Evolutionary conservation across 208 protist species (phyloP).

Genomic region (Balamuthia mandrillaris): DNA sequence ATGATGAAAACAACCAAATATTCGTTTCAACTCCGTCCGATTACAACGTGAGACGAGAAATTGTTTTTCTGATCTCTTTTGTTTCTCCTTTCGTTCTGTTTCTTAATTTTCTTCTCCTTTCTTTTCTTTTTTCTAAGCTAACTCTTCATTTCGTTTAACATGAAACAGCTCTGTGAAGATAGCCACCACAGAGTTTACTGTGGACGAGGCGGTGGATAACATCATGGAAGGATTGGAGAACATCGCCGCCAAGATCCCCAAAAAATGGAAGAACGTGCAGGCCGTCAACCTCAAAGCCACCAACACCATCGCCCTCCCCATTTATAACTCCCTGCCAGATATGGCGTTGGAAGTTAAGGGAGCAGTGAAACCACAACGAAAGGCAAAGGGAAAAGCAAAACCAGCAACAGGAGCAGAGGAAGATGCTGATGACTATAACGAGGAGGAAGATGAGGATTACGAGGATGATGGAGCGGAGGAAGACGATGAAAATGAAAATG

Average conservation of each 20-base stretch:
- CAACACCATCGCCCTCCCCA: constrained; percentile 52
- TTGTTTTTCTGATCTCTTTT: too few species aligned
- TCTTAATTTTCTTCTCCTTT: too few species aligned
- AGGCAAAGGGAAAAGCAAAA: not conserved
- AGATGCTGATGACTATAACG: not conserved
- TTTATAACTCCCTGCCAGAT: constrained; percentile 42
- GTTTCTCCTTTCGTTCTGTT: too few species aligned
- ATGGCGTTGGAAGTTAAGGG: too few species aligned
- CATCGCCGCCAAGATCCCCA: constrained; percentile 32
- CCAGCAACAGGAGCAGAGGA: not conserved
- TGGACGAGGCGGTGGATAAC: constrained; percentile 43
- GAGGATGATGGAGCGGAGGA: not conserved
- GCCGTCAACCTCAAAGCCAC: constrained; percentile 56
- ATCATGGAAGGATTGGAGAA: constrained; percentile 7
- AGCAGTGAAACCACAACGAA: not conserved
- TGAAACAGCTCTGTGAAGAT: not conserved
- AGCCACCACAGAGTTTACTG: not conserved
- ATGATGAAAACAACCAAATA: too few species aligned
- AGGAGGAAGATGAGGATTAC: not conserved
- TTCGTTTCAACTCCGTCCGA: too few species aligned
- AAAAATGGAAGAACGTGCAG: constrained; percentile 44
- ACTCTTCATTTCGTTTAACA: too few species aligned
- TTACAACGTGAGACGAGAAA: too few species aligned
- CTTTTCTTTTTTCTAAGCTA: too few species aligned
- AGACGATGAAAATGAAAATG: not conserved